phyloP scores from a whole-genome alignment of 495 filamentous ascomycete genomes.

The Viridothelium virens region DNA sequence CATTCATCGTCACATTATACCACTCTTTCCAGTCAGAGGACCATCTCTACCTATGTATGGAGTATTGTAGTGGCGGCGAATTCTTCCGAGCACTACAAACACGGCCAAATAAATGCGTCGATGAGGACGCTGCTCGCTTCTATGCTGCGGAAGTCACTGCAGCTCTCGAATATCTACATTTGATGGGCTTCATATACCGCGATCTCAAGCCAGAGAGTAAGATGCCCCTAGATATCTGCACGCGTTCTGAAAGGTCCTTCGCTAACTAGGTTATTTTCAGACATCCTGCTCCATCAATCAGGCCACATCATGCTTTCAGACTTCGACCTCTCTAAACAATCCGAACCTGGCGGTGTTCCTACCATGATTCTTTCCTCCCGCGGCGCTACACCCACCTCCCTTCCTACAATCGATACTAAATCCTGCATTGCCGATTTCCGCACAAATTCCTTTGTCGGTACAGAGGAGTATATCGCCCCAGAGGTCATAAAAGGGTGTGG shows the following conservation, averaged over 20 bases:
- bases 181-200: slow-evolving; percentile 99
- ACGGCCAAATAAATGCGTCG: slow-evolving; percentile 89
- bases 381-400: slow-evolving; percentile 68
- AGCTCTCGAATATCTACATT: slow-evolving; percentile 89
- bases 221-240: slow-evolving; percentile 27
- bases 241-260: neutral
- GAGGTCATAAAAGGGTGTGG: slow-evolving; percentile 98
- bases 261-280: slow-evolving; percentile 41
- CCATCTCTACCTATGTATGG: slow-evolving; percentile 97
- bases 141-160: slow-evolving; percentile 98
- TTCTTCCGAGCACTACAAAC: slow-evolving; percentile 97
- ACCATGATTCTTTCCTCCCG: slow-evolving; percentile 78
- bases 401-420: slow-evolving; percentile 95
- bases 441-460: slow-evolving; percentile 97
- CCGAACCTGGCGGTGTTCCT: slow-evolving; percentile 87
- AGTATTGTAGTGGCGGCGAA: slow-evolving; percentile 97
- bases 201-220: slow-evolving; percentile 96
- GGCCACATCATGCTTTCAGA: slow-evolving; percentile 99
- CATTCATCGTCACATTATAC: slow-evolving; percentile 96
- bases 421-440: slow-evolving; percentile 98
- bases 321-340: slow-evolving; percentile 97
- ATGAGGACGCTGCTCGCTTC: slow-evolving; percentile 93
- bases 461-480: slow-evolving; percentile 96
- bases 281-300: slow-evolving; percentile 95
- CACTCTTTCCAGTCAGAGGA: slow-evolving; percentile 99